Evolutionary conservation across 1,139 yeast species (phyloP), one percentile per base, ranked within the genome.

Genomic region (Hansenula lynferdii): DNA sequence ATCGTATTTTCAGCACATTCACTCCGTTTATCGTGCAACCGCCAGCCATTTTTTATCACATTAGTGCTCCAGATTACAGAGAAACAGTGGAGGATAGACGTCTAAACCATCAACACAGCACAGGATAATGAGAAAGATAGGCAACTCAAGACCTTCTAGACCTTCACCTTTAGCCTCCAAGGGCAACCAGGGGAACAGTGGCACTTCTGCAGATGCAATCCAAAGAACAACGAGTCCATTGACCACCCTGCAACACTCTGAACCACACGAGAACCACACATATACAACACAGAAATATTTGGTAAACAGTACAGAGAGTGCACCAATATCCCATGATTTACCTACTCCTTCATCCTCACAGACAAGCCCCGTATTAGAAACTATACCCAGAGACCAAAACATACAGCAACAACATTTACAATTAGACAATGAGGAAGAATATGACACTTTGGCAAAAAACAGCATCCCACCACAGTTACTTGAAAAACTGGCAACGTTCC

Each of bases 401-500:
- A 25, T 6, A 19, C 31, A 11, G 24, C 17, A n/a, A 24, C 25
- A 29, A 27, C 20, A 21, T 21, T 3, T 22, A 31, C 15, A 23
- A 15, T 17, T 17, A 19, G 43, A 40, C 15, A 43, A 36, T 3
- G 46, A 44, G 3, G 43, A 42, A 8, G 42, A 42, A 4, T 37
- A 36, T 1, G 42, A 37, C 23, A 36, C 35, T 7, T 34, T 40
- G 5, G 23, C 40, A 10, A 34, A 37, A 14, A 40, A 44, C 25
- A 39, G 49, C 16, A 53, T 73, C n/a, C 83, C 82, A 0, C 69
- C 74, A 6, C 77, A 74, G 46, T 64, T 81, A 33, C 53, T 78
- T 49, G 69, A 69, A 45, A 62, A 73, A 35, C 63, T 83, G 26
- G 67, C 73, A 33, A 72, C 72, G 22, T 81, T 81, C 57, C 75